These are phyloP conservation scores for Daucus carota DNA, from an alignment of 129 eudicot species.

Conservation along the genomic window DH1_v3.0 NC_030388.2:26881501-26882000, in stretches of 20 bases:
- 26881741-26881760: conserved; percentile 44
- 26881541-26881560: conserved; percentile 71
- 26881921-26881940: background rate
- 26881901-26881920: conserved; percentile 7
- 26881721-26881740: background rate
- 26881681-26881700: background rate
- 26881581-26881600: conserved; percentile 49
- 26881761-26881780: conserved; percentile 78
- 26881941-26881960: background rate
- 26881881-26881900: conserved; percentile 39
- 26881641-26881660: conserved; percentile 47
- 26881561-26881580: conserved; percentile 64
- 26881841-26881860: conserved; percentile 71
- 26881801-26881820: conserved; percentile 74
- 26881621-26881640: conserved; percentile 65
- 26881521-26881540: conserved; percentile 83
- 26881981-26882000: background rate
- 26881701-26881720: background rate
- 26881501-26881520: conserved; percentile 98
- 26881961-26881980: background rate
- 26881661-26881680: conserved; percentile 29
- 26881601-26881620: conserved; percentile 80
- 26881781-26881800: conserved; percentile 78
- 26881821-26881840: conserved; percentile 72
- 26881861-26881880: conserved; percentile 70